Evolutionary conservation across 345 rosid genomes (phyloP), one percentile per base, ranked within the genome.

Genomic region (Turnera subulata): DNA sequence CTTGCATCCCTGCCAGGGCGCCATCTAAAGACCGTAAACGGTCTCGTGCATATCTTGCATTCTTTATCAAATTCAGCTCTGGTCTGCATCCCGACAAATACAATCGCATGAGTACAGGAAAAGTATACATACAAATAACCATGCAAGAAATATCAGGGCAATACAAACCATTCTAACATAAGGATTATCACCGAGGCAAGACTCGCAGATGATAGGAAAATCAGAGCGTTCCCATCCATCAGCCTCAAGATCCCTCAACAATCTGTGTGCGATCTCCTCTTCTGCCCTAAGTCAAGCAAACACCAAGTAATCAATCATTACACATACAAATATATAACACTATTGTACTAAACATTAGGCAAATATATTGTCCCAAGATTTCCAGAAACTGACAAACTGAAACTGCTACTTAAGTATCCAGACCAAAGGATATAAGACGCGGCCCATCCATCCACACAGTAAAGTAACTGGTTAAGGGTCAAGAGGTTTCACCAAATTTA

Each of bases 181-280:
- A 0, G 98, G 96, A 61, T 91, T 91, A 69, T 91, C 95, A n/a
- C 98, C 98, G 22, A 91, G 91, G 61, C 98, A 91, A 22, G 98
- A 91, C 61, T 91, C 98, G 47, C 98, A 88, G 25, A 88, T 83
- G 56, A 88, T 91, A 13, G 98, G 98, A 55, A 91, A 91, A 59
- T 91, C 96, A 11, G 96, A 74, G 2, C 95, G 87, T 58, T 91
- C 98, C 98, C 96, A 88, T 4, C 96, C 96, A 58, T 91, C 98
- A 4, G 93, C 88, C 56, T 88, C 93, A 3, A 84, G 76, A 59
- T 91, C 95, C 73, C 95, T 82, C 43, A 91, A 76, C 72, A 91
- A 68, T 47, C 96, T 68, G 63, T 86, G 96, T 5, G 98, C 96
- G 96, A 91, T 91, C 35, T 29, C 35, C 35, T 29, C n/a, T n/a